These are phyloP conservation scores for Lichtheimia ramosa DNA, from an alignment of 371 early-diverging fungal species.

Conservation along the genomic window DNA sequence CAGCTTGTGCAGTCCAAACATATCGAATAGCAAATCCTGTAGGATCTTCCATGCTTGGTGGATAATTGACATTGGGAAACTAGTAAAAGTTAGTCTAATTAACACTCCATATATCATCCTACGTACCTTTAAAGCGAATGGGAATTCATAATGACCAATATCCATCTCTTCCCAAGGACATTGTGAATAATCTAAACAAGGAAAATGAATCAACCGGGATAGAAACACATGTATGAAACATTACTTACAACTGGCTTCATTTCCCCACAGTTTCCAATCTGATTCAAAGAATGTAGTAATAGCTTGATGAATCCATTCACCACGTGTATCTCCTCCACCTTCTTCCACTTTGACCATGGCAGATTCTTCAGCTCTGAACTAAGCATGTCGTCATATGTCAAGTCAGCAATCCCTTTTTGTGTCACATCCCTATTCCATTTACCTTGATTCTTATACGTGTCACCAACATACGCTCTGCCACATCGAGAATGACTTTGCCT, in stretches of 20 bases:
- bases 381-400: not conserved
- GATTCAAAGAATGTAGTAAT: slow-evolving; percentile 50
- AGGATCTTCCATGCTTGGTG: slow-evolving; percentile 50
- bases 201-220: not conserved
- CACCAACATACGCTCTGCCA: slow-evolving; percentile 33
- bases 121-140: slow-evolving; percentile 61
- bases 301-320: slow-evolving; percentile 43
- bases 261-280: slow-evolving; percentile 48
- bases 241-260: slow-evolving; percentile 40
- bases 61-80: slow-evolving; percentile 56
- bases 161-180: slow-evolving; percentile 58
- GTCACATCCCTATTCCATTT: slow-evolving; percentile 7
- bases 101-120: too few relatives aligned
- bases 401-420: not conserved
- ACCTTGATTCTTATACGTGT: slow-evolving; percentile 48
- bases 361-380: slow-evolving; percentile 54
- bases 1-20: slow-evolving; percentile 58
- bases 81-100: not conserved
- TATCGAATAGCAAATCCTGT: slow-evolving; percentile 45
- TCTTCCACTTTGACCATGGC: slow-evolving; percentile 50
- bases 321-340: slow-evolving; percentile 29
- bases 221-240: not conserved
- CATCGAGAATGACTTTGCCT: slow-evolving; percentile 36
- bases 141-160: slow-evolving; percentile 52
- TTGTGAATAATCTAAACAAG: slow-evolving; percentile 32